Evolutionary conservation across 108 stramenopile species (phyloP), one percentile per base, ranked within the genome.

Genomic region (Discostella pseudostelligera): DNA sequence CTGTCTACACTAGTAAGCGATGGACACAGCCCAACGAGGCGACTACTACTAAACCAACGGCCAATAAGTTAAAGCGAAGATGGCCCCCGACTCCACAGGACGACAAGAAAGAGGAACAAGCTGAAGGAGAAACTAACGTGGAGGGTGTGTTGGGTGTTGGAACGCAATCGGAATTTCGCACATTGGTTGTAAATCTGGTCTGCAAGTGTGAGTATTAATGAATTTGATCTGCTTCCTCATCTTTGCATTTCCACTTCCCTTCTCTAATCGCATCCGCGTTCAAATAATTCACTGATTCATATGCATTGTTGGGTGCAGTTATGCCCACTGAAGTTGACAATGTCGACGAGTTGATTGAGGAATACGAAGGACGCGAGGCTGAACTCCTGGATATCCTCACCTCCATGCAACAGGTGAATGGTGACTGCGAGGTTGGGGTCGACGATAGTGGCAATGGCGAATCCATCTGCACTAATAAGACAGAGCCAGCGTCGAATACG

Each of bases 321-420:
- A 67, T 67, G 66, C 66, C 66, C 9, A 57, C 28, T 22, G 66
- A 67, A 67, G 26, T 67, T 0, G 44, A 67, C 14, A 55, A 67
- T 8, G 25, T 67, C 24, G 66, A 67, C 21, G 66, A 57, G 56
- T 40, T 67, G n/a, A 67, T 67, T 11, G 42, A 48, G 37, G 66
- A 67, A 43, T 67, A 67, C 44, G 32, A 56, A 29, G 66, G 66
- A 48, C 55, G 66, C 12, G 66, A 67, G 32, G 46, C 39, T 7
- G 66, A 67, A 25, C 56, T 67, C 8, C 16, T 67, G 0, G 66
- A 67, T 12, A 67, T 47, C 66, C 66, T 67, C 53, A 26, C 55
- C 12, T 51, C 56, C 16, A 67, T 67, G 66, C 36, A n/a, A n/a
- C n/a, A 57, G 21, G 56, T 17, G 35, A 54, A 67, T 17, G 55